phyloP scores from a whole-genome alignment of 2,329 filamentous ascomycete species.

The Shiraia sp. region DNA sequence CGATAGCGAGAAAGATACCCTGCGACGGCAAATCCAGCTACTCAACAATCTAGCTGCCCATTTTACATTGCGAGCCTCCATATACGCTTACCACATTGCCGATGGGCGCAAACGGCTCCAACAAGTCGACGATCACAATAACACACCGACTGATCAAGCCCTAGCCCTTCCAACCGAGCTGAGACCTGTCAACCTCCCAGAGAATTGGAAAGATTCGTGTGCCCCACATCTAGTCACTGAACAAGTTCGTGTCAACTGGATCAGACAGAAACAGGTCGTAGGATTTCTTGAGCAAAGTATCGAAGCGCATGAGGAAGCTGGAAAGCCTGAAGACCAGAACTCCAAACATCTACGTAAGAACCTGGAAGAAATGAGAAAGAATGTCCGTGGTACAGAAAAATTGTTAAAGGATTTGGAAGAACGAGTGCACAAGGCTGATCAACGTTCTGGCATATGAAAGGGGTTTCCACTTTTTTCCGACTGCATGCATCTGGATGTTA shows the following conservation, averaged over 20 bases:
- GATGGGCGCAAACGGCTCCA: constrained; percentile 20
- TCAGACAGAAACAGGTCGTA: constrained; percentile 10
- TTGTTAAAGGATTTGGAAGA: constrained; percentile 21
- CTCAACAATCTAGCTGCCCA: constrained; percentile 17
- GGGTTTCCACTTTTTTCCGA: too few relatives aligned
- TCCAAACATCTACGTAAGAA: constrained; percentile 5
- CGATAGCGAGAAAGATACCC: constrained; percentile 14
- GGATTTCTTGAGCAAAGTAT: constrained; percentile 4
- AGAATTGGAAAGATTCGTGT: neutral
- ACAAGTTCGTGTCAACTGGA: constrained; percentile 9
- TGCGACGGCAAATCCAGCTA: constrained; percentile 18
- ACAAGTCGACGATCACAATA: constrained; percentile 9
- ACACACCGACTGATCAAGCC: neutral
- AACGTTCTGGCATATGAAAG: too few relatives aligned
- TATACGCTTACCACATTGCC: constrained; percentile 17
- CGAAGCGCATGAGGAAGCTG: constrained; percentile 3
- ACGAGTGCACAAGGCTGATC: constrained; percentile 12
- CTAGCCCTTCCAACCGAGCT: neutral
- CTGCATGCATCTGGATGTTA: too few relatives aligned
- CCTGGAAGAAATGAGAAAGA: constrained; percentile 6
- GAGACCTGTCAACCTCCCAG: neutral
- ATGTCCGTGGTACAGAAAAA: constrained; percentile 17
- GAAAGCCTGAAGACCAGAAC: neutral
- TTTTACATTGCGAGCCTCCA: constrained; percentile 8
- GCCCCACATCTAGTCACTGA: constrained; percentile 8